phyloP scores from a whole-genome alignment of 139 green algal species.

The Zygnema circumcarinatum region DNA sequence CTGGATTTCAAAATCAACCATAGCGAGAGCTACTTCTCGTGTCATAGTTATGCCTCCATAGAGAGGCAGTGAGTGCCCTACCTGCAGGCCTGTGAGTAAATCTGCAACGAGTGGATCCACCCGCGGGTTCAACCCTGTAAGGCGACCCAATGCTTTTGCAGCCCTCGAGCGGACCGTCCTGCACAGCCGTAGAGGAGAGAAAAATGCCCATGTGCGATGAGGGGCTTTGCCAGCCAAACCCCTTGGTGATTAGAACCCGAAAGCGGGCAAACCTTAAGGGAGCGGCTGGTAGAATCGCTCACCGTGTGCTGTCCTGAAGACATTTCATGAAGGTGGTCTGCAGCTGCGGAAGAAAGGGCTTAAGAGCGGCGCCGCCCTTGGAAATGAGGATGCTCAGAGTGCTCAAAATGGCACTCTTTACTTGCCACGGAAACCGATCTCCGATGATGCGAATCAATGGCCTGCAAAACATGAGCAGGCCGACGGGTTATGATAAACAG shows the following conservation, averaged over 20 bases:
- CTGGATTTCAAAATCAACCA: no score
- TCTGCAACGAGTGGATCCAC: slow-evolving; percentile 55
- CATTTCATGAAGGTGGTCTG: slow-evolving; percentile 98
- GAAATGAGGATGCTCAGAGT: slow-evolving; percentile 86
- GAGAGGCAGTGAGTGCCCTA: no score
- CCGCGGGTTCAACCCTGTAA: slow-evolving; percentile 41
- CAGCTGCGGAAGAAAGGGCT: slow-evolving; percentile 96
- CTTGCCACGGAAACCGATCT: slow-evolving; percentile 74
- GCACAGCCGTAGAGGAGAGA: no score
- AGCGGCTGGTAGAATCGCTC: no score
- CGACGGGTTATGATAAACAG: neutral
- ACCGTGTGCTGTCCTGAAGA: slow-evolving; percentile 76
- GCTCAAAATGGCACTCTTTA: slow-evolving; percentile 88
- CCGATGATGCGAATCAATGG: slow-evolving; percentile 96
- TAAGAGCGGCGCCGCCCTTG: slow-evolving; percentile 84
- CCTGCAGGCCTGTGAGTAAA: slow-evolving; percentile 42
- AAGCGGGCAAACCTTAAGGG: no score
- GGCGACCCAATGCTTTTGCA: slow-evolving; percentile 46
- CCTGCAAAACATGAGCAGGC: slow-evolving; percentile 59
- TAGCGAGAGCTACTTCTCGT: no score
- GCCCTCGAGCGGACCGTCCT: slow-evolving; percentile 45
- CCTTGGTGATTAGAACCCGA: no score
- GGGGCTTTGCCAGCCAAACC: no score
- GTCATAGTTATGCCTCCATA: no score
- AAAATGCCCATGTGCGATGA: no score